A percentile compares a stretch with the other conserved stretches of the same genome.
Evolutionary conservation across 2,329 filamentous ascomycete species (phyloP).

Genomic region (Tolypocladium endophyticum): DNA sequence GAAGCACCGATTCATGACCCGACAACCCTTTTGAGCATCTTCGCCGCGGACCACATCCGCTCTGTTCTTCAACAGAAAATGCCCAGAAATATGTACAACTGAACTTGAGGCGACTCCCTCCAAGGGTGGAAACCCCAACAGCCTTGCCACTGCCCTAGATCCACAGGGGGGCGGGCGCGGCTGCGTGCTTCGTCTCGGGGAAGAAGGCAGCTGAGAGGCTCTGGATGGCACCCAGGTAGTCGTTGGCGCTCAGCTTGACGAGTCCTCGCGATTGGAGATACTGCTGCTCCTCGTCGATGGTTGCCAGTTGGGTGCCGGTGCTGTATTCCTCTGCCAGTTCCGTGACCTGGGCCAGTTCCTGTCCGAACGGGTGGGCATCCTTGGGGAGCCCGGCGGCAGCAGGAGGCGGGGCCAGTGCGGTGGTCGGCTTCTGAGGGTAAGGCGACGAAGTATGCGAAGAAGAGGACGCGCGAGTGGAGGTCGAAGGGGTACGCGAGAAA

Average conservation of each 20-base stretch:
- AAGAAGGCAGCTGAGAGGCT: constrained; percentile 56
- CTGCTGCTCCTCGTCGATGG: constrained; percentile 55
- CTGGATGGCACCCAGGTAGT: constrained; percentile 76
- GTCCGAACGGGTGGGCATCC: constrained; percentile 66
- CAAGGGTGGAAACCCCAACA: neutral
- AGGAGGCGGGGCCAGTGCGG: constrained; percentile 18
- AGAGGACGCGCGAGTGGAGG: constrained; percentile 40
- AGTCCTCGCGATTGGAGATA: constrained; percentile 61
- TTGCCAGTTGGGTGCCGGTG: constrained; percentile 45
- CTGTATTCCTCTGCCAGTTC: constrained; percentile 87
- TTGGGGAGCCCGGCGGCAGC: constrained; percentile 23
- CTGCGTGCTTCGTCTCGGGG: constrained; percentile 21
- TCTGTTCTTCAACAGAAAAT: neutral
- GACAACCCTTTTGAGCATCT: neutral
- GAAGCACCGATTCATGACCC: neutral
- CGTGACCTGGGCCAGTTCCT: constrained; percentile 82
- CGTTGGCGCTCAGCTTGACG: constrained; percentile 62
- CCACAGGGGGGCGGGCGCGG: constrained; percentile 32
- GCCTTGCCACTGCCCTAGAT: constrained; percentile 26
- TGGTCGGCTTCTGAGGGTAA: constrained; percentile 15
- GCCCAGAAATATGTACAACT: constrained; percentile 21
- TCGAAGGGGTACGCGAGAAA: constrained; percentile 48
- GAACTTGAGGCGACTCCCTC: constrained; percentile 8
- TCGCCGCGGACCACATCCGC: neutral
- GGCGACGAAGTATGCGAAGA: constrained; percentile 27